phyloP scores from a whole-genome alignment of 768 basidiomycete genomes.

The Pisolithus sp. region DNA sequence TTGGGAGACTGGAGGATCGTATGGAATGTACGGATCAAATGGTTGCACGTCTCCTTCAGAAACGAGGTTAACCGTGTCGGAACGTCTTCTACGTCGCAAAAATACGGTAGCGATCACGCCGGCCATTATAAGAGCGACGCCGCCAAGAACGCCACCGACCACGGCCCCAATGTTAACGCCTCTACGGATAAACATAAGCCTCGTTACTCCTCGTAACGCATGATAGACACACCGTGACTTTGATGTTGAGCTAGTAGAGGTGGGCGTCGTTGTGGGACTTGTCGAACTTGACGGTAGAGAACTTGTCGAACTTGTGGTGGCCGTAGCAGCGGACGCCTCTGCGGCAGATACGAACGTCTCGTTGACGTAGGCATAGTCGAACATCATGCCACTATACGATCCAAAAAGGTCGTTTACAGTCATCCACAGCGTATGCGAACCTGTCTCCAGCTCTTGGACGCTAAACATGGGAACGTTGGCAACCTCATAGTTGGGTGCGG shows the following conservation, averaged over 20 bases:
- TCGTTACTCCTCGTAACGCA: neutral
- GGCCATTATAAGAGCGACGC: slow-evolving; percentile 3
- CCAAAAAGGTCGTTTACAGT: slow-evolving; percentile 17
- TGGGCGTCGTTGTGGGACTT: neutral
- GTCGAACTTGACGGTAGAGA: neutral
- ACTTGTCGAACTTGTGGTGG: neutral
- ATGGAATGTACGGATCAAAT: neutral
- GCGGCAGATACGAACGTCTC: slow-evolving; percentile 10
- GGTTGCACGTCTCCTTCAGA: neutral
- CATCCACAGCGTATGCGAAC: slow-evolving; percentile 8
- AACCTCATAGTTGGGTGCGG: slow-evolving; percentile 13
- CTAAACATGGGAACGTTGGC: slow-evolving; percentile 21
- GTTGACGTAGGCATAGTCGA: slow-evolving; percentile 19
- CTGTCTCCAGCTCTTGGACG: slow-evolving; percentile 15
- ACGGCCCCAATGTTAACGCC: slow-evolving; percentile 7
- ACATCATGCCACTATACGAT: slow-evolving; percentile 20
- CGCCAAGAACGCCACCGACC: slow-evolving; percentile 10
- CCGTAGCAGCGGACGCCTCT: neutral
- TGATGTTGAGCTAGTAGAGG: neutral
- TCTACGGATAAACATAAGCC: neutral
- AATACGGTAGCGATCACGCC: slow-evolving; percentile 7
- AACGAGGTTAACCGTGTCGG: slow-evolving; percentile 7
- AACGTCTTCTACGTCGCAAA: slow-evolving; percentile 6
- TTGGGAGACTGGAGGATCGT: neutral
- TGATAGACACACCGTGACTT: slow-evolving; percentile 9